These are phyloP conservation scores for Hemerocallis citrina DNA, from an alignment of 106 monocot genomes.

Conservation along the genomic window DNA sequence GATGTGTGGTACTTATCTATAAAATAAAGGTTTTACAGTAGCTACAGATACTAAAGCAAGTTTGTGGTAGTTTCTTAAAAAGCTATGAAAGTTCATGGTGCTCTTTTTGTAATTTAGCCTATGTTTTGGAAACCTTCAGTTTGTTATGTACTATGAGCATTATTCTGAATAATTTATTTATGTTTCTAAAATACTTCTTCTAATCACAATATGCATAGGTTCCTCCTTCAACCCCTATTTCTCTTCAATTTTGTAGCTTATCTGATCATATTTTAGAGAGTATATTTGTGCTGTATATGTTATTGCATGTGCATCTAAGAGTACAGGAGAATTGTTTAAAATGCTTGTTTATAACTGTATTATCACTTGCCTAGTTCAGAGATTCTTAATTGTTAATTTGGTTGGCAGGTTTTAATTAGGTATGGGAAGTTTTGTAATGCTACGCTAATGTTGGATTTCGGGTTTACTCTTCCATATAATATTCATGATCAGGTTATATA, in stretches of 20 bases:
- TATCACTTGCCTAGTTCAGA: neutral
- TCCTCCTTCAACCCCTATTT: neutral
- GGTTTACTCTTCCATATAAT: conserved; percentile 71
- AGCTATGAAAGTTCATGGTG: no score
- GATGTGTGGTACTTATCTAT: no score
- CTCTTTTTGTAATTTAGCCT: no score
- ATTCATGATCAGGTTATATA: conserved; percentile 72
- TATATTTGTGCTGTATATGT: neutral
- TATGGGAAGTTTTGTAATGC: conserved; percentile 87
- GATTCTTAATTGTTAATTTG: conserved; percentile 7
- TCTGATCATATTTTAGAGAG: neutral
- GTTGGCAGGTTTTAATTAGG: conserved; percentile 93
- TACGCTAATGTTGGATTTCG: conserved; percentile 73
- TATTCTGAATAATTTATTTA: no score
- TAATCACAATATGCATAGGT: neutral
- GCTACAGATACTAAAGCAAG: no score
- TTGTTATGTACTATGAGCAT: no score
- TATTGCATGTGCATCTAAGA: neutral
- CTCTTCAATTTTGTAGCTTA: neutral
- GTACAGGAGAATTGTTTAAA: neutral
- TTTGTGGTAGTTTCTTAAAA: no score
- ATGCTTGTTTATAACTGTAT: conserved; percentile 1
- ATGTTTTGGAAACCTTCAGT: no score
- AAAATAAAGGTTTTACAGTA: no score
- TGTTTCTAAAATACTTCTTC: neutral